Evolutionary conservation across 2,329 filamentous ascomycete species (phyloP).

Genomic region (Penicillium sp.): DNA sequence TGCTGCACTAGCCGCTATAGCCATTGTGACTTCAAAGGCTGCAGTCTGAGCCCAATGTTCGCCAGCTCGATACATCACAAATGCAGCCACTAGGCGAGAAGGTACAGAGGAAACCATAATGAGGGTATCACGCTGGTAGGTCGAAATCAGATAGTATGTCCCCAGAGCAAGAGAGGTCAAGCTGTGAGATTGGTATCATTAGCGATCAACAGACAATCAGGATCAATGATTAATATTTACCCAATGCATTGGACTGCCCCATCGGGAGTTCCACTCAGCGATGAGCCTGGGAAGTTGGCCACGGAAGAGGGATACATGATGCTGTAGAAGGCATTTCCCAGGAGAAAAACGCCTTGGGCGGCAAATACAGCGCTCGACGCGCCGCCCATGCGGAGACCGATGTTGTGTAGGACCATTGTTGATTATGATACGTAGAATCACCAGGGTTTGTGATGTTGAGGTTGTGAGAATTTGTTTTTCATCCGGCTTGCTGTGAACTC

Average conservation of each 20-base stretch:
- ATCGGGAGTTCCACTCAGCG: background rate
- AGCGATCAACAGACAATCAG: background rate
- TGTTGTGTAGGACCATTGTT: background rate
- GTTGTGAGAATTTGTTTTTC: too few relatives aligned
- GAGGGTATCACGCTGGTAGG: conserved; percentile 7
- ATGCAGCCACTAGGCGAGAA: conserved; percentile 9
- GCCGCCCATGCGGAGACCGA: conserved; percentile 4
- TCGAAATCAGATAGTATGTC: conserved; percentile 10
- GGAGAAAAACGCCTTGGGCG: conserved; percentile 5
- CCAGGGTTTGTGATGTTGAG: too few relatives aligned
- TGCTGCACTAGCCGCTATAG: background rate
- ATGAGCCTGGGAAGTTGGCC: conserved; percentile 1
- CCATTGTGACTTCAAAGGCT: conserved; percentile 1
- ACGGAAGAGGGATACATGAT: conserved; percentile 2
- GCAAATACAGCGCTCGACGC: conserved; percentile 3
- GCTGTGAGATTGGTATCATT: background rate
- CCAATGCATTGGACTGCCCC: conserved; percentile 2
- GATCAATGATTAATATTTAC: background rate
- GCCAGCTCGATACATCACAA: conserved; percentile 4
- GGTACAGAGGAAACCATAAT: conserved; percentile 10
- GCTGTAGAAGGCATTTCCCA: conserved; percentile 6
- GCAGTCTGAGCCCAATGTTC: conserved; percentile 2
- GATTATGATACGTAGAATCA: too few relatives aligned
- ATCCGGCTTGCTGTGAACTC: too few relatives aligned
- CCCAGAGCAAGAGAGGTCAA: conserved; percentile 9